phyloP scores from a whole-genome alignment of 768 basidiomycete genomes.

The Boletus speciosus region DNA sequence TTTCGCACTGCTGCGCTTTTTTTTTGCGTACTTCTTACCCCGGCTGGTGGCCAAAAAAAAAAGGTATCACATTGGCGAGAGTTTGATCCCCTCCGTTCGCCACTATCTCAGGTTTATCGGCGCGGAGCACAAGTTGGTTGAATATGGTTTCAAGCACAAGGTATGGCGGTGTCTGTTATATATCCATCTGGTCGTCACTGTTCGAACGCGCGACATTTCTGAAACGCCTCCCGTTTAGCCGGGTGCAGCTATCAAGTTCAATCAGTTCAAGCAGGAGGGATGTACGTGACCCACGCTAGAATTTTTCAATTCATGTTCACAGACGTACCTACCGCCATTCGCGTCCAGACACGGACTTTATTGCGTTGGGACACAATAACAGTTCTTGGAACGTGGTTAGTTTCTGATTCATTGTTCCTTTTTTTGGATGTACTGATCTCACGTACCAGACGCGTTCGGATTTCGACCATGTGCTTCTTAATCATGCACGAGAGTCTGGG shows the following conservation, averaged over 20 bases:
- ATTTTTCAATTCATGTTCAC: background rate
- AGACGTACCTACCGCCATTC: background rate
- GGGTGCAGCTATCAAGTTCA: conserved; percentile 60
- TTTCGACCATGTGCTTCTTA: conserved; percentile 55
- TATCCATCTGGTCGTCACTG: too few relatives aligned
- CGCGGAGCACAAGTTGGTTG: conserved; percentile 41
- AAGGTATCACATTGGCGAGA: conserved; percentile 50
- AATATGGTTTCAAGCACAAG: conserved; percentile 47
- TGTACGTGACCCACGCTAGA: conserved; percentile 37
- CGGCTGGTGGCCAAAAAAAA: background rate
- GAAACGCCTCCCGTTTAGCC: conserved; percentile 35
- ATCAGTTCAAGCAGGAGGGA: conserved; percentile 50
- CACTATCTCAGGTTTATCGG: conserved; percentile 52
- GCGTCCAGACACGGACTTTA: conserved; percentile 54
- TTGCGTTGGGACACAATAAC: conserved; percentile 46
- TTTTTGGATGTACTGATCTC: background rate
- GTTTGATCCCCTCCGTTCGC: conserved; percentile 47
- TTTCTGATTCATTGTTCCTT: background rate
- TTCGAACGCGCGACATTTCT: background rate
- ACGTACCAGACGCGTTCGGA: conserved; percentile 48
- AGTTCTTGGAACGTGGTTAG: conserved; percentile 61
- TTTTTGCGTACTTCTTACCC: background rate
- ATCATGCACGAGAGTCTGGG: conserved; percentile 49
- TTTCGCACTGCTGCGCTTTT: too few relatives aligned
- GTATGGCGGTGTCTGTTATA: conserved; percentile 22